These are phyloP conservation scores for Eutrema yunnanense DNA, from an alignment of 345 rosid species.

Conservation along the genomic window DNA sequence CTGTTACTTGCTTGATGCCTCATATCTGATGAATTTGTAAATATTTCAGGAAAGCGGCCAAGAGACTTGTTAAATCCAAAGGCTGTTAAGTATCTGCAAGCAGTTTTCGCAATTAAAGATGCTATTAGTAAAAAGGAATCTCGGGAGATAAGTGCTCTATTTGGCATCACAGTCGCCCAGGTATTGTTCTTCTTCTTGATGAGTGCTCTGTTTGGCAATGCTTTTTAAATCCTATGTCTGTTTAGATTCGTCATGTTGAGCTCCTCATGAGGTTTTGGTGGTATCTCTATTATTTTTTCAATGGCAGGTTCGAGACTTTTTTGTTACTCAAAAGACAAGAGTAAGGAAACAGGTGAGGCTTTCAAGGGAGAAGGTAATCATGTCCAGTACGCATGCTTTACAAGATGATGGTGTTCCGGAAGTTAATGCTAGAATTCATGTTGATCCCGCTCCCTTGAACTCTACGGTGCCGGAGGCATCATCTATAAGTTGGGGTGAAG, in stretches of 20 bases:
- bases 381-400: conserved; percentile 32
- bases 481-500: conserved; percentile 39
- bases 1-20: not conserved
- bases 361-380: conserved; percentile 67
- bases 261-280: not conserved
- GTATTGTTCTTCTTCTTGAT: conserved; percentile 30
- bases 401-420: conserved; percentile 27
- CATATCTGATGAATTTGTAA: conserved; percentile 2
- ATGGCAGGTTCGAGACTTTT: conserved; percentile 82
- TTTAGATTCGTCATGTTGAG: not conserved
- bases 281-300: not conserved
- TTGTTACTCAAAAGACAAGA: conserved; percentile 74
- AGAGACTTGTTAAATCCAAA: conserved; percentile 93
- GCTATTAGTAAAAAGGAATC: conserved; percentile 90
- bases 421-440: not conserved
- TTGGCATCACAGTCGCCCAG: conserved; percentile 86
- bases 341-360: conserved; percentile 75
- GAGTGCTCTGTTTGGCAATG: not conserved
- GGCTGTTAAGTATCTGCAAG: conserved; percentile 91
- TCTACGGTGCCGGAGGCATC: conserved; percentile 30
- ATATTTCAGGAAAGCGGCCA: conserved; percentile 83
- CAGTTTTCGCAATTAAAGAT: conserved; percentile 86
- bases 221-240: not conserved
- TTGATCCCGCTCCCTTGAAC: conserved; percentile 31
- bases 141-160: conserved; percentile 86